These are phyloP conservation scores for Solanum pennellii DNA, from an alignment of 257 asterid species.

Conservation along the genomic window DNA sequence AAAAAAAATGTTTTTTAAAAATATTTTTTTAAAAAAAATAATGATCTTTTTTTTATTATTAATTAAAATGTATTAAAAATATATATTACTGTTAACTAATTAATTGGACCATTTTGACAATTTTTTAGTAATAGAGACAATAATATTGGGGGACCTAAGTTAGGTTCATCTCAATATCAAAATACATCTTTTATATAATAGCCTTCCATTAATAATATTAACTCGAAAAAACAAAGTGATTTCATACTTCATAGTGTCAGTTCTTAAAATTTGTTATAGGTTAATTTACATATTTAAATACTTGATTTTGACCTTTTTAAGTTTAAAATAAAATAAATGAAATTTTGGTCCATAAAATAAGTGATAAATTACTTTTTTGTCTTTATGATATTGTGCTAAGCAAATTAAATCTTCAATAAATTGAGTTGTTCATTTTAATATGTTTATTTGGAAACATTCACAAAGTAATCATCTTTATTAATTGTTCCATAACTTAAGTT, in stretches of 20 bases:
- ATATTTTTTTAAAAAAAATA: no score
- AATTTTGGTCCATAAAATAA: background rate
- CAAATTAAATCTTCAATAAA: background rate
- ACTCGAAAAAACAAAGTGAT: background rate
- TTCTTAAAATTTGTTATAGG: background rate
- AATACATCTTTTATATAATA: background rate
- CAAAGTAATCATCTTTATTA: background rate
- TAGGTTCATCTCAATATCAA: background rate
- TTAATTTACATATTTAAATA: background rate
- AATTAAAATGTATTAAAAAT: no score
- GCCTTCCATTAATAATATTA: background rate
- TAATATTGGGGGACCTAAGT: background rate
- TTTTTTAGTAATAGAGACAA: background rate
- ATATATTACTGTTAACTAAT: background rate
- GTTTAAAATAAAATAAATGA: background rate
- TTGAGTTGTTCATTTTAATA: background rate
- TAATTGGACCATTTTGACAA: background rate
- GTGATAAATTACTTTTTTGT: background rate
- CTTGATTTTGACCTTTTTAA: background rate
- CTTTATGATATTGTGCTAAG: background rate
- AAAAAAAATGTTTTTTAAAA: no score
- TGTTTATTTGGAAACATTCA: background rate
- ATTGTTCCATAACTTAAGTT: background rate
- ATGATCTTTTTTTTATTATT: no score
- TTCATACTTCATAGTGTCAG: background rate